Base-by-base conservation (phyloP, 2,329 filamentous ascomycete genomes). In the Sporothrix protearum region DNA sequence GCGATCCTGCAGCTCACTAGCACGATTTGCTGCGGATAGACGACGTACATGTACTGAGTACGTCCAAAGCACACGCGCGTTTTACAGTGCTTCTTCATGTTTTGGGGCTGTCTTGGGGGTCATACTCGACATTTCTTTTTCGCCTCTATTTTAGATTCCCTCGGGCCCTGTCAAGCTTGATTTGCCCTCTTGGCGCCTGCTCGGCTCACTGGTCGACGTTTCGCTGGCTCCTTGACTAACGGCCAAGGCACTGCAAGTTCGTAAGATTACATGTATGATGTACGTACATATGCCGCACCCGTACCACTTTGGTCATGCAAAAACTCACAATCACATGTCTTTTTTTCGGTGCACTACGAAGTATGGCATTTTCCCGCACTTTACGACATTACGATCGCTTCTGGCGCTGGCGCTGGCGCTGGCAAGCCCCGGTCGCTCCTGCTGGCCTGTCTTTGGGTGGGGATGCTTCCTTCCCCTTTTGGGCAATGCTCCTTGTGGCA, bases 401-500 rank as follows among this genome's bases (percentile, higher is more conserved):
- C 8, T 53, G 49, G 49, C 22, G 42, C 42, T 47, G 42, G 57
- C 22, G 36, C 22, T 28, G 33, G 57, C 57, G 57, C 33, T 36
- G 33, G 4, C 33, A 36, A 36, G 4, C 12, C 53, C 53, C 14
- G 53, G 45, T 47, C 45, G 45, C 45, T 47, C 45, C 45, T 47
- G 12, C 57, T 8, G 36, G 30, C 28, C 45, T 51, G 51, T 53
- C 53, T 33, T 10, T 22, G 53, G 49, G 66, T 57, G 71, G 66
- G 64, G 55, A 19, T 39, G 33, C 6, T 47, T 47, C 61, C 64
- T 71, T 71, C 63, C 70, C 63, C 28, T 49, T 71, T 68, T 28
- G 63, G 70, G 70, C 51, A 67, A 39, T 71, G 63, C 61, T 49
- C 70, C 63, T 47, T 45, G 59, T n/a, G 55, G 68, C 7, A 70